These are phyloP conservation scores for Alnus rubra DNA, from an alignment of 306 rosid genomes.

Conservation along the genomic window DNA sequence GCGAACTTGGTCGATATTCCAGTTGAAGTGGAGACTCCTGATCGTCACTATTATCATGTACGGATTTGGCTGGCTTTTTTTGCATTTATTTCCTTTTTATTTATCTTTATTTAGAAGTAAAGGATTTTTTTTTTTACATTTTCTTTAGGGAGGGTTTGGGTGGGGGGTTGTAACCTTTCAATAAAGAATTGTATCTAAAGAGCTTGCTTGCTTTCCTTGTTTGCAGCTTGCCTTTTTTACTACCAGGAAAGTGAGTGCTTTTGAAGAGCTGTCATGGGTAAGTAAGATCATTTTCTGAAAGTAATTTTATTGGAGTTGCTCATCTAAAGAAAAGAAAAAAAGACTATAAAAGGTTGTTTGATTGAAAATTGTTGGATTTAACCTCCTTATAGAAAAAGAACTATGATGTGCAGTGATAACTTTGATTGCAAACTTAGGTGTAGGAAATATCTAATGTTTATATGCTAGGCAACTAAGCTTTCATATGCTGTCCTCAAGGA, in stretches of 20 bases:
- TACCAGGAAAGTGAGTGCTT: constrained; percentile 58
- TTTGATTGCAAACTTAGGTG: too few relatives aligned
- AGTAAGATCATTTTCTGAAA: constrained; percentile 28
- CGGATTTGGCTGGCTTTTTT: constrained; percentile 17
- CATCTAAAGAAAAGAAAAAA: neutral
- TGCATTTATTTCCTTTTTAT: constrained; percentile 1
- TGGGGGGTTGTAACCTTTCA: neutral
- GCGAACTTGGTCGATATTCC: constrained; percentile 78
- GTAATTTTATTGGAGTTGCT: neutral
- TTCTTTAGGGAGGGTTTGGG: neutral
- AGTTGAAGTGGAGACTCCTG: constrained; percentile 95
- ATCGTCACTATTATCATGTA: constrained; percentile 93
- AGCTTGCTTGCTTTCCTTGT: constrained; percentile 21
- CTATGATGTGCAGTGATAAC: neutral
- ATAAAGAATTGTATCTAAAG: neutral
- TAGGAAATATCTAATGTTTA: too few relatives aligned
- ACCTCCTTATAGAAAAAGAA: neutral
- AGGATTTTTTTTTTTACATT: neutral
- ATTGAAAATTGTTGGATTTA: neutral
- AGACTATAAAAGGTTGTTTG: constrained; percentile 14
- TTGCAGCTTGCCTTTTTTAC: constrained; percentile 91
- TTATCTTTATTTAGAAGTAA: neutral
- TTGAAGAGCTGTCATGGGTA: constrained; percentile 93
- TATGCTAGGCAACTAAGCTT: neutral
- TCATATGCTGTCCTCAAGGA: neutral